phyloP scores from a whole-genome alignment of 371 early-diverging fungal species.

The Rhizopus arrhizus region DNA sequence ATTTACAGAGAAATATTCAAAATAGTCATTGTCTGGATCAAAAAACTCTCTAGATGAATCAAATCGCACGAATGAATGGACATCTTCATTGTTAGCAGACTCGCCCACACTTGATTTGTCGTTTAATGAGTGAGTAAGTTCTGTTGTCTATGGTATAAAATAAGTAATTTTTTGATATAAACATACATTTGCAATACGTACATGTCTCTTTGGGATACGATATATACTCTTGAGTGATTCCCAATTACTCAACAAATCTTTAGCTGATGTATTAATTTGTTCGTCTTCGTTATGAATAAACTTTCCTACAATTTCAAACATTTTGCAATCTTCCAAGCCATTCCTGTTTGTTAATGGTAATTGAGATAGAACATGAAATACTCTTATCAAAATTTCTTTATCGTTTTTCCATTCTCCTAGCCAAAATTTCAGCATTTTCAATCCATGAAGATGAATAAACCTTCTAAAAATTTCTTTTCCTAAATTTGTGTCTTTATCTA shows the following conservation, averaged over 20 bases:
- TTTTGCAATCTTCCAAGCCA: conserved; percentile 65
- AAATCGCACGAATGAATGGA: conserved; percentile 7
- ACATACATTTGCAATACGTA: not conserved
- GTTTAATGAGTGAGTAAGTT: not conserved
- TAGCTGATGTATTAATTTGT: conserved; percentile 40
- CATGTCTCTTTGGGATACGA: conserved; percentile 55
- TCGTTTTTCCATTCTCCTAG: conserved; percentile 52
- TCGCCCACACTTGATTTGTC: not conserved
- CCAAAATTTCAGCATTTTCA: conserved; percentile 56
- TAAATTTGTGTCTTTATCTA: conserved; percentile 28
- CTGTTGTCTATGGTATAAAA: not conserved
- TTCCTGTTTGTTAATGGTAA: conserved; percentile 68
- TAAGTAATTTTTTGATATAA: not conserved
- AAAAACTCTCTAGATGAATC: conserved; percentile 40
- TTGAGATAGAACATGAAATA: conserved; percentile 52
- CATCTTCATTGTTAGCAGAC: not conserved
- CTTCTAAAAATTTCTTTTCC: conserved; percentile 46
- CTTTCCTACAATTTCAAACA: conserved; percentile 54
- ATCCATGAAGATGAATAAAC: conserved; percentile 49
- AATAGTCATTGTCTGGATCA: conserved; percentile 44
- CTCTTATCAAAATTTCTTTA: conserved; percentile 40
- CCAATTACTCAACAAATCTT: conserved; percentile 51
- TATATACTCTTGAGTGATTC: conserved; percentile 54
- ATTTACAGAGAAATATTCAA: conserved; percentile 35
- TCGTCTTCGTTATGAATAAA: conserved; percentile 46